Conservation (phyloP, 1,284 basidiomycete genomes). For the Fistulinella cinereoalba region DNA sequence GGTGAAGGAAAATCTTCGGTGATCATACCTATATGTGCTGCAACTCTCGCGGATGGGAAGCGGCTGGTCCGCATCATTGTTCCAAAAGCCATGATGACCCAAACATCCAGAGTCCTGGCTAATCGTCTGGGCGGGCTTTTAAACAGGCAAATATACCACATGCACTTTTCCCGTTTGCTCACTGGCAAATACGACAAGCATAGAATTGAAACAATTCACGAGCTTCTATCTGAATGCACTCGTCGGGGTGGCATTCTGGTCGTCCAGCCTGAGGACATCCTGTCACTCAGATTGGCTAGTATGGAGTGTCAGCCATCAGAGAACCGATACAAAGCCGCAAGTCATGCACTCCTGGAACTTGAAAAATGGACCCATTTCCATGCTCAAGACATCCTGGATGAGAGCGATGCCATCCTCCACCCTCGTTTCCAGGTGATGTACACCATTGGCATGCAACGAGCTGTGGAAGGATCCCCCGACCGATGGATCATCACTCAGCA, state of each 20-base stretch:
- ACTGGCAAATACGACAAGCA: neutral
- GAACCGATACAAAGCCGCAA: neutral
- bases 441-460: slow-evolving; percentile 39
- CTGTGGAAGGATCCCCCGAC: slow-evolving; percentile 42
- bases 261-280: slow-evolving; percentile 49
- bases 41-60: slow-evolving; percentile 40
- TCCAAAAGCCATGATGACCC: slow-evolving; percentile 41
- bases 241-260: slow-evolving; percentile 41
- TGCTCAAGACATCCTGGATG: slow-evolving; percentile 39
- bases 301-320: slow-evolving; percentile 19
- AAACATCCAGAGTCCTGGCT: slow-evolving; percentile 50
- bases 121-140: slow-evolving; percentile 42
- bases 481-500: slow-evolving; percentile 47
- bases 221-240: slow-evolving; percentile 39
- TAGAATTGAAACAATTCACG: neutral
- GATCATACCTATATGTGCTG: slow-evolving; percentile 46
- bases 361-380: slow-evolving; percentile 30
- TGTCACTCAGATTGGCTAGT: slow-evolving; percentile 36
- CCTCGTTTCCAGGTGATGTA: slow-evolving; percentile 43
- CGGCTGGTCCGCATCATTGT: slow-evolving; percentile 47
- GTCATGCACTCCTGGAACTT: slow-evolving; percentile 1
- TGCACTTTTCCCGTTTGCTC: slow-evolving; percentile 44
- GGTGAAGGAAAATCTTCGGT: slow-evolving; percentile 58
- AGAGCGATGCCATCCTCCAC: slow-evolving; percentile 45
- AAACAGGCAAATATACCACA: slow-evolving; percentile 44